Conservation (phyloP, 1,284 basidiomycete genomes). For the Naganishia sp. region DNA sequence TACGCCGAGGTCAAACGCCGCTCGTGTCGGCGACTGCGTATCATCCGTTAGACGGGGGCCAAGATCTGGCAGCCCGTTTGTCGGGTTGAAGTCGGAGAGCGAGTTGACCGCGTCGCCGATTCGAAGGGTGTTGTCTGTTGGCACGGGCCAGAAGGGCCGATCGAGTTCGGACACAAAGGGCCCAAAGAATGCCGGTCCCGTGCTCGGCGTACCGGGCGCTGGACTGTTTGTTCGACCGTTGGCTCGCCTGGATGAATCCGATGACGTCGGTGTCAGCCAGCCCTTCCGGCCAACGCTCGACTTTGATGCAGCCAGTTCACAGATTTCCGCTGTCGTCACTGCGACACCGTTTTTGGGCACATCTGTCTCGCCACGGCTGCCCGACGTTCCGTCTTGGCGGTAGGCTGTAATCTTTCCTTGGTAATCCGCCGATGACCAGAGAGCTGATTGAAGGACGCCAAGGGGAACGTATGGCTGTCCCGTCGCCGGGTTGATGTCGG, state of each 20-base stretch:
- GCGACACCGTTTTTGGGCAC: slow-evolving; percentile 41
- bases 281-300: not conserved
- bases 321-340: slow-evolving; percentile 41
- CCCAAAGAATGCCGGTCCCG: not conserved
- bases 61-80: slow-evolving; percentile 43
- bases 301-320: slow-evolving; percentile 13
- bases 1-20: slow-evolving; percentile 53
- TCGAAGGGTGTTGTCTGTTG: slow-evolving; percentile 72
- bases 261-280: not conserved
- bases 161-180: slow-evolving; percentile 31
- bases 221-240: not conserved
- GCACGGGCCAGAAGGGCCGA: slow-evolving; percentile 66
- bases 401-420: slow-evolving; percentile 42
- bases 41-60: slow-evolving; percentile 43
- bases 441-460: slow-evolving; percentile 68
- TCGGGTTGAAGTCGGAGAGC: slow-evolving; percentile 9
- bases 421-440: slow-evolving; percentile 62
- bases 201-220: not conserved
- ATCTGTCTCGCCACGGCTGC: slow-evolving; percentile 6
- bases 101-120: slow-evolving; percentile 66
- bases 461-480: slow-evolving; percentile 69
- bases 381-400: slow-evolving; percentile 33
- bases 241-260: not conserved
- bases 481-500: slow-evolving; percentile 70
- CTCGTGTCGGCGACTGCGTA: slow-evolving; percentile 57